These are phyloP conservation scores for Ophiognomonia clavigignenti-juglandacearum DNA, from an alignment of 2,329 filamentous ascomycete species.

Conservation along the genomic window DNA sequence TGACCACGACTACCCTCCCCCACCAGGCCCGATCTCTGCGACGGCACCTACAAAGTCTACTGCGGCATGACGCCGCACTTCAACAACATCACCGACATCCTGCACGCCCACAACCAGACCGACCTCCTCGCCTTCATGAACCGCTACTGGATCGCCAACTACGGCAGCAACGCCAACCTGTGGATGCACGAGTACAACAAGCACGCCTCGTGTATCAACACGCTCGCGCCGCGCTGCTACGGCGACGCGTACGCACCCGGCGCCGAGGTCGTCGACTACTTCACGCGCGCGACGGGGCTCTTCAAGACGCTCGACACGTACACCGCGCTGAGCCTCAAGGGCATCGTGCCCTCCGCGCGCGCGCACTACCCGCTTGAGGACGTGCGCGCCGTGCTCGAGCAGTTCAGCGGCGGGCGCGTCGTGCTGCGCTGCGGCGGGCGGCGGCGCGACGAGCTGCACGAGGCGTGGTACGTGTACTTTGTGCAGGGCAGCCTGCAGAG, in stretches of 20 bases:
- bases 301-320: constrained; percentile 39
- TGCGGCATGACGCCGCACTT: constrained; percentile 37
- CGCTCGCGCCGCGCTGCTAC: constrained; percentile 62
- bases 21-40: constrained; percentile 38
- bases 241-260: constrained; percentile 40
- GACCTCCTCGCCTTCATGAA: constrained; percentile 36
- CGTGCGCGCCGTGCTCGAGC: constrained; percentile 37
- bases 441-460: constrained; percentile 36
- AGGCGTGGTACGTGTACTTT: constrained; percentile 51
- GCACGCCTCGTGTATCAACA: constrained; percentile 69
- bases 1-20: neutral
- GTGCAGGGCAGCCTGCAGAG: constrained; percentile 47
- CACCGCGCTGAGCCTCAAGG: constrained; percentile 30
- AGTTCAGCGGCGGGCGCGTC: constrained; percentile 38
- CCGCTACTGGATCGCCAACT: constrained; percentile 37
- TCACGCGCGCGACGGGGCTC: constrained; percentile 34
- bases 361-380: constrained; percentile 38
- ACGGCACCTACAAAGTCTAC: constrained; percentile 37
- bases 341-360: constrained; percentile 30
- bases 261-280: constrained; percentile 42
- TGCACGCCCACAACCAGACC: constrained; percentile 32
- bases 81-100: constrained; percentile 37
- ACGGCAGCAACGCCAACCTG: constrained; percentile 39
- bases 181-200: constrained; percentile 71
- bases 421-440: constrained; percentile 37